Percentiles rank a stretch among this genome's conserved stretches.
These are phyloP conservation scores for Solanum bulbocastanum DNA, from an alignment of 257 asterid genomes.

Conservation along the genomic window DNA sequence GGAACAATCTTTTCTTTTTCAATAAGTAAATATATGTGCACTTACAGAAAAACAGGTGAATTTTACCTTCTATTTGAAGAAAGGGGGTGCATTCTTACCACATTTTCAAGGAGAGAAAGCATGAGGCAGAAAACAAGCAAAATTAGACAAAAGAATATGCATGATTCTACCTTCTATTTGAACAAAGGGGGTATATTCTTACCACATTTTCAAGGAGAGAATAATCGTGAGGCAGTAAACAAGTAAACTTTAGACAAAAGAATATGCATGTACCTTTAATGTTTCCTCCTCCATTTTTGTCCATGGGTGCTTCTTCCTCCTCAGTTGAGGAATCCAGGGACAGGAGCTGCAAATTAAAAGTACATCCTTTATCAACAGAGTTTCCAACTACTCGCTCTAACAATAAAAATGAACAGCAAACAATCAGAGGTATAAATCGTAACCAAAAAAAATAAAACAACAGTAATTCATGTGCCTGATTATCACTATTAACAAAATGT, in stretches of 20 bases:
- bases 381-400: neutral
- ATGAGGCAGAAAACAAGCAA: neutral
- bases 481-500: neutral
- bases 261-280: slow-evolving; percentile 34
- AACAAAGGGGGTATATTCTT: neutral
- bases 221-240: neutral
- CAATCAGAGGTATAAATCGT: neutral
- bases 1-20: neutral
- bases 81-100: neutral
- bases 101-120: neutral
- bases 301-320: slow-evolving; percentile 43
- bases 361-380: neutral
- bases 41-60: neutral
- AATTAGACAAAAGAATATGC: neutral
- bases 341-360: slow-evolving; percentile 26
- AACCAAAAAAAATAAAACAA: neutral
- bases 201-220: neutral
- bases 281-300: slow-evolving; percentile 48
- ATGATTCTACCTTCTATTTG: neutral
- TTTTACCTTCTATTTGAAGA: neutral
- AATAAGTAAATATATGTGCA: neutral
- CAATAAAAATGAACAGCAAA: neutral
- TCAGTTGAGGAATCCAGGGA: slow-evolving; percentile 23
- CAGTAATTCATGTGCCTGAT: neutral
- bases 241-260: neutral